phyloP scores from a whole-genome alignment of 2,329 filamentous ascomycete genomes.

The Aspergillus tanneri region DNA sequence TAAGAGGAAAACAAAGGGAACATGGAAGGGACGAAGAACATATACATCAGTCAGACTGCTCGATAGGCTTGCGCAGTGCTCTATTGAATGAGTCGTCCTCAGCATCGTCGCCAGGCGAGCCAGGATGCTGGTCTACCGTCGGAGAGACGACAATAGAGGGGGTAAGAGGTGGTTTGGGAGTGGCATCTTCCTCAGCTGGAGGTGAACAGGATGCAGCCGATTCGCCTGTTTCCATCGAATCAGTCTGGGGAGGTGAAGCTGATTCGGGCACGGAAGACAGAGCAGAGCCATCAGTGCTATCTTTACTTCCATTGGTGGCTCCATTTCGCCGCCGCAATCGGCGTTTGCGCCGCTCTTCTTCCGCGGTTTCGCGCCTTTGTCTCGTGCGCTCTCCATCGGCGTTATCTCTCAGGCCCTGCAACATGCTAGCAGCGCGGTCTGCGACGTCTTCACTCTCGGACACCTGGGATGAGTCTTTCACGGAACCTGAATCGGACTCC shows the following conservation, averaged over 20 bases:
- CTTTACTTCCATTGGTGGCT: conserved; percentile 36
- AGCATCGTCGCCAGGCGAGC: conserved; percentile 22
- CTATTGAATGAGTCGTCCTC: conserved; percentile 21
- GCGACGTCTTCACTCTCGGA: conserved; percentile 71
- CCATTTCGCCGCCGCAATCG: conserved; percentile 66
- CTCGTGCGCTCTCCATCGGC: conserved; percentile 58
- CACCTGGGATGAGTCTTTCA: conserved; percentile 36
- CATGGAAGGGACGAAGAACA: conserved; percentile 2
- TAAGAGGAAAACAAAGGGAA: conserved; percentile 17
- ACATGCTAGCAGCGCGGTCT: conserved; percentile 75
- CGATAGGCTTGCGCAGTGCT: conserved; percentile 25
- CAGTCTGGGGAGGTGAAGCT: conserved; percentile 28
- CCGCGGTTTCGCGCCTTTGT: conserved; percentile 69
- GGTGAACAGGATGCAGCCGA: conserved; percentile 24
- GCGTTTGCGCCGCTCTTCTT: conserved; percentile 70
- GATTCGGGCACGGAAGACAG: conserved; percentile 36
- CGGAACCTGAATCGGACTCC: conserved; percentile 36
- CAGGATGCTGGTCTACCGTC: conserved; percentile 24
- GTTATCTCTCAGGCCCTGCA: conserved; percentile 76
- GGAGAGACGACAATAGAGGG: conserved; percentile 40
- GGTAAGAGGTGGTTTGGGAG: conserved; percentile 24
- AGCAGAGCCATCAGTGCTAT: conserved; percentile 33
- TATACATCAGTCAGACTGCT: conserved; percentile 25
- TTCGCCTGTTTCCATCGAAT: conserved; percentile 22
- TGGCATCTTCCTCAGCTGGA: conserved; percentile 21